Conservation (phyloP, 345 rosid species). For the Litchi chinensis region DNA sequence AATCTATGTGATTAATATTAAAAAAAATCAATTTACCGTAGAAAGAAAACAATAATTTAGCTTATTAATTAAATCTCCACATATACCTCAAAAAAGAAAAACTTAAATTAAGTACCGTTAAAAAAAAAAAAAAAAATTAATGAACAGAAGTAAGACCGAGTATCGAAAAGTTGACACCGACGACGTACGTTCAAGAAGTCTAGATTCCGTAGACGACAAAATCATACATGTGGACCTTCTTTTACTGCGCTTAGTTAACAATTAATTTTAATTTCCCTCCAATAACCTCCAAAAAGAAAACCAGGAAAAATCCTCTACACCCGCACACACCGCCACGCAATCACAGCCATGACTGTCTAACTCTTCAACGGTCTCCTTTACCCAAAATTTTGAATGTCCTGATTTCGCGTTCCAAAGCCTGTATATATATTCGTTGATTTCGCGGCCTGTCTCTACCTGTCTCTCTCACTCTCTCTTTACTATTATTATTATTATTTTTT, state of each 20-base stretch:
- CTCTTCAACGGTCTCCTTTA: conserved; percentile 8
- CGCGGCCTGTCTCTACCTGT: conserved; percentile 9
- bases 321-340: not conserved
- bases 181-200: not conserved
- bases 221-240: conserved; percentile 24
- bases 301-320: not conserved
- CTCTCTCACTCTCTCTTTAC: not conserved
- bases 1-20: too few relatives aligned
- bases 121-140: not conserved
- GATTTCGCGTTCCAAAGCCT: not conserved
- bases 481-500: not conserved
- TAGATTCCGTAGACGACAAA: conserved; percentile 25
- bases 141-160: not conserved
- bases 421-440: conserved; percentile 18
- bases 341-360: not conserved
- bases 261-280: not conserved
- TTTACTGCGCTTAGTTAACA: not conserved
- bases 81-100: not conserved
- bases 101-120: not conserved
- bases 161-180: not conserved
- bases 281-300: not conserved
- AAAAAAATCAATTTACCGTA: too few relatives aligned
- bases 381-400: not conserved
- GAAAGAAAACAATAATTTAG: too few relatives aligned
- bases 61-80: not conserved